A percentile compares a stretch with the other conserved stretches of the same genome.
Conservation (phyloP, 2,329 filamentous ascomycete genomes). For the Rhynchosporium secalis region DNA sequence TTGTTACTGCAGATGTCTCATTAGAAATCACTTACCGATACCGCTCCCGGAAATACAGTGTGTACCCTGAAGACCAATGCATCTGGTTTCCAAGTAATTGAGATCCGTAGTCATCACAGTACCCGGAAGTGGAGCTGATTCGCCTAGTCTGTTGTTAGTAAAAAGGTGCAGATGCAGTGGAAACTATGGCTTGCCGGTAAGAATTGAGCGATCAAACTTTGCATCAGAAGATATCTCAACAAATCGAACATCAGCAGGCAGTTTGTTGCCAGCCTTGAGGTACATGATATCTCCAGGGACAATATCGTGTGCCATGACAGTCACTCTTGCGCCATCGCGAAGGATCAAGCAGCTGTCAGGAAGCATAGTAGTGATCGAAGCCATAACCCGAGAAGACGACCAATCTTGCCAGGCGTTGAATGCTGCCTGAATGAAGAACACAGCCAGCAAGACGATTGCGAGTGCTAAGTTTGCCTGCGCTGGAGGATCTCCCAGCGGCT, state of each 20-base stretch:
- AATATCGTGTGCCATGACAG: conserved; percentile 57
- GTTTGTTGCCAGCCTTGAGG: conserved; percentile 70
- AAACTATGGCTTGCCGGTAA: conserved; percentile 54
- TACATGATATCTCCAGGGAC: conserved; percentile 71
- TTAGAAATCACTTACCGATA: conserved; percentile 44
- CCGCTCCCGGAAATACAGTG: conserved; percentile 71
- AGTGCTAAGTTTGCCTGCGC: conserved; percentile 69
- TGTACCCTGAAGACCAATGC: conserved; percentile 77
- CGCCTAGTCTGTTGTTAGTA: conserved; percentile 46
- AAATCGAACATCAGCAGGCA: conserved; percentile 73
- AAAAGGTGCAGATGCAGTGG: neutral
- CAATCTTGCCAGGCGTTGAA: conserved; percentile 76
- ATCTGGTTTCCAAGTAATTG: conserved; percentile 76
- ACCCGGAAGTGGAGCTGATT: conserved; percentile 64
- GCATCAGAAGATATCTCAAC: conserved; percentile 67
- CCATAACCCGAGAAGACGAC: conserved; percentile 75
- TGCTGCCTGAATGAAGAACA: conserved; percentile 67
- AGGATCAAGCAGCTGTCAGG: conserved; percentile 68
- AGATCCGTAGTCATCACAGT: conserved; percentile 66
- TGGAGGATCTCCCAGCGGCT: conserved; percentile 72
- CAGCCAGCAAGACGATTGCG: conserved; percentile 69
- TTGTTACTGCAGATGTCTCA: no score
- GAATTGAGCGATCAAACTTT: conserved; percentile 71
- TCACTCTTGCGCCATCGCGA: conserved; percentile 55
- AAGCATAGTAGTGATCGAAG: conserved; percentile 78